Percentiles rank a stretch among this genome's conserved stretches.
phyloP scores from a whole-genome alignment of 2,329 filamentous ascomycete genomes.

The Colletotrichum tamarilloi region DNA sequence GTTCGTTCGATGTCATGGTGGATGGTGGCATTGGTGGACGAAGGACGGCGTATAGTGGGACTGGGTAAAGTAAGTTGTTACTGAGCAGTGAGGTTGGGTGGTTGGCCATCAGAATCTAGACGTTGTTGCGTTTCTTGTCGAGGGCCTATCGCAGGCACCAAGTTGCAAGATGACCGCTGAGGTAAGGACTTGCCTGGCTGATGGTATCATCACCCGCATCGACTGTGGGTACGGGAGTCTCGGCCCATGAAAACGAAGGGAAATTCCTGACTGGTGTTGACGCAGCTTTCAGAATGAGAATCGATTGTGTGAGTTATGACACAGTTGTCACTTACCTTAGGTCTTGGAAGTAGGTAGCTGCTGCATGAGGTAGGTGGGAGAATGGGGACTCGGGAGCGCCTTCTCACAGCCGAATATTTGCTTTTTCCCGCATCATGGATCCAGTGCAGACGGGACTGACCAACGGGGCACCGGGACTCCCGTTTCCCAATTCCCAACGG shows the following conservation, averaged over 20 bases:
- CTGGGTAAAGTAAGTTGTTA: too few relatives aligned
- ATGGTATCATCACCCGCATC: slow-evolving; percentile 28
- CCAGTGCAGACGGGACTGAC: background rate
- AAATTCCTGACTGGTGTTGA: background rate
- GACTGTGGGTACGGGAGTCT: background rate
- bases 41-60: background rate
- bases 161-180: background rate
- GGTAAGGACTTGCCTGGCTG: background rate
- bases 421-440: slow-evolving; percentile 23
- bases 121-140: background rate
- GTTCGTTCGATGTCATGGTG: slow-evolving; percentile 26
- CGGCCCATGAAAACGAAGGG: background rate
- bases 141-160: background rate
- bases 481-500: too few relatives aligned
- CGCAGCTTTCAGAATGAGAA: background rate
- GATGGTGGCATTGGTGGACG: background rate
- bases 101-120: slow-evolving; percentile 9
- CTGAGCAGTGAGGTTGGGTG: background rate
- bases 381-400: slow-evolving; percentile 19
- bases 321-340: too few relatives aligned
- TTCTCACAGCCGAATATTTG: slow-evolving; percentile 1
- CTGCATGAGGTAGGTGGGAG: background rate
- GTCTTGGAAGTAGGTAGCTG: background rate
- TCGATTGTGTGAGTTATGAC: too few relatives aligned
- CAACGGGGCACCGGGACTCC: too few relatives aligned